phyloP scores from a whole-genome alignment of 2,329 filamentous ascomycete species.

The Cadophora sp. region DNA sequence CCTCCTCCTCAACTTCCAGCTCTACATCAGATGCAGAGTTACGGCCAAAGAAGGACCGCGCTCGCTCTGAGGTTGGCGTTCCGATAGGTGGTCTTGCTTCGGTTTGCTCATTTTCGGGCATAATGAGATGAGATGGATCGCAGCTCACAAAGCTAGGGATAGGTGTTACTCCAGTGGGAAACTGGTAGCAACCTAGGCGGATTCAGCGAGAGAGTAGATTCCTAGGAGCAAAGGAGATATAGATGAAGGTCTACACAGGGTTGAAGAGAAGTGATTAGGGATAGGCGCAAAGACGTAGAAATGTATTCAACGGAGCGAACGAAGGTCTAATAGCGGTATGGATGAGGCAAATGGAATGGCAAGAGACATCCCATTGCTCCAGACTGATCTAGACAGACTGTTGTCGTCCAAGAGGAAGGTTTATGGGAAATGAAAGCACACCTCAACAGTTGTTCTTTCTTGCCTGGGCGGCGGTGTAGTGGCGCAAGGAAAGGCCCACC shows the following conservation, averaged over 20 bases:
- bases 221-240: not conserved
- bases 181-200: not conserved
- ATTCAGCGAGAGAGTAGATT: not conserved
- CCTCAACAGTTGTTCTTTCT: constrained; percentile 4
- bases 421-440: not conserved
- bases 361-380: not conserved
- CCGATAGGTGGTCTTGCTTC: not conserved
- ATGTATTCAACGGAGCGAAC: not conserved
- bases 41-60: constrained; percentile 36
- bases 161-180: not conserved
- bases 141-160: not conserved
- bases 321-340: not conserved
- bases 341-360: constrained; percentile 2
- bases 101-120: constrained; percentile 16
- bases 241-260: not conserved
- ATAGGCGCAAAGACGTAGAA: not conserved
- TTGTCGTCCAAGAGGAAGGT: not conserved
- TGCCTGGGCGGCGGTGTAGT: not conserved
- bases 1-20: constrained; percentile 25
- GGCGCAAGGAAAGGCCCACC: not conserved
- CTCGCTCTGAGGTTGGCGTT: constrained; percentile 22
- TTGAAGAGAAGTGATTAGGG: constrained; percentile 11
- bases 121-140: constrained; percentile 16
- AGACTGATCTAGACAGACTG: not conserved
- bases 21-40: constrained; percentile 30